phyloP scores from a whole-genome alignment of 176 grass and related monocot genomes.

The Ampelocalamus luodianensis region DNA sequence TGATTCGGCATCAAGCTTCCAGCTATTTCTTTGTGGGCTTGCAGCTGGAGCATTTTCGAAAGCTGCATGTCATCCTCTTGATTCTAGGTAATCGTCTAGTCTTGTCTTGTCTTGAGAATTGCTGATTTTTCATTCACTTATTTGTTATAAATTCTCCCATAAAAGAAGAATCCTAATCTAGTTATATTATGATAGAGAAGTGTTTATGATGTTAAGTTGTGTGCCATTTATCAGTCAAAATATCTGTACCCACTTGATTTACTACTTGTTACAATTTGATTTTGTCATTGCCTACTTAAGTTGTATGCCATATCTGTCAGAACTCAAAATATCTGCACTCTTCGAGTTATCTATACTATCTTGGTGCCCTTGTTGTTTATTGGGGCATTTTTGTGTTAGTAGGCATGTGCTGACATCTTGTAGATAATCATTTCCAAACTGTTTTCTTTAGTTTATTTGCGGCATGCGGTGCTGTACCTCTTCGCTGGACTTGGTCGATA shows the following conservation, averaged over 20 bases:
- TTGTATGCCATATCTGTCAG: slow-evolving; percentile 1
- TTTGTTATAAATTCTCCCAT: background rate
- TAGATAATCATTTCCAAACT: background rate
- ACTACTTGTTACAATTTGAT: slow-evolving; percentile 5
- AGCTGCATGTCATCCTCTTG: too few species aligned
- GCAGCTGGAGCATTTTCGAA: too few species aligned
- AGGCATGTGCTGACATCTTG: background rate
- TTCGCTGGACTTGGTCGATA: background rate
- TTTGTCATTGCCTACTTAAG: background rate
- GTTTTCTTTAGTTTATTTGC: background rate
- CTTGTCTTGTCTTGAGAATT: slow-evolving; percentile 15
- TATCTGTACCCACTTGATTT: background rate
- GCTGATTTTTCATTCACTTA: background rate
- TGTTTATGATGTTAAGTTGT: background rate
- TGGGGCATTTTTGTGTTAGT: background rate
- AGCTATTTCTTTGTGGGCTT: too few species aligned
- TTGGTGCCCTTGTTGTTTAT: background rate
- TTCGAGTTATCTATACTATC: background rate
- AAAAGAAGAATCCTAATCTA: background rate
- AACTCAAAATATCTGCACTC: slow-evolving; percentile 5
- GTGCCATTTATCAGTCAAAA: background rate
- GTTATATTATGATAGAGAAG: background rate
- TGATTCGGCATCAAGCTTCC: too few species aligned
- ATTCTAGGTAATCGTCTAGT: too few species aligned
- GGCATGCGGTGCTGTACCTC: background rate